These are phyloP conservation scores for Leccinum variicolor DNA, from an alignment of 768 basidiomycete genomes.

Conservation along the genomic window DNA sequence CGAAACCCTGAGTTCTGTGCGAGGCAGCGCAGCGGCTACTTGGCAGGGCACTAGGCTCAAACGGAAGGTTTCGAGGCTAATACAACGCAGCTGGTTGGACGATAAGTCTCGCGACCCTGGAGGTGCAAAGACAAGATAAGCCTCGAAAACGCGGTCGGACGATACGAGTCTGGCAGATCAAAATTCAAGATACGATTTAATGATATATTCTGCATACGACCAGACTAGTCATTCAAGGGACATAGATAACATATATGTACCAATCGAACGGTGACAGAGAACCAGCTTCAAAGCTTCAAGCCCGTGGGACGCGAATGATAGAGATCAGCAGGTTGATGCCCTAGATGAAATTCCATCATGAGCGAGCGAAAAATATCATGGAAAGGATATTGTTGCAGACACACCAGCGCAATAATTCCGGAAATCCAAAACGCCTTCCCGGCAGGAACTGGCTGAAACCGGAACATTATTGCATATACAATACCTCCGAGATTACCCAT, in stretches of 20 bases:
- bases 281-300: not conserved
- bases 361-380: not conserved
- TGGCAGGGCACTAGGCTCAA: not conserved
- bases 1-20: not conserved
- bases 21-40: not conserved
- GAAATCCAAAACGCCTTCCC: constrained; percentile 48
- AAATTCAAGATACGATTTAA: not conserved
- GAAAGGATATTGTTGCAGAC: not conserved
- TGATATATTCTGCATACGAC: not conserved
- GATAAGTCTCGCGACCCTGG: not conserved
- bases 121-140: not conserved
- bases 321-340: constrained; percentile 4
- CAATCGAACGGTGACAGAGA: not conserved
- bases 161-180: not conserved
- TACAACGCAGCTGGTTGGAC: not conserved
- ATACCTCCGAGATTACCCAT: constrained; percentile 45
- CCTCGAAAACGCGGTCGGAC: not conserved
- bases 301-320: constrained; percentile 11
- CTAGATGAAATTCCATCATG: not conserved
- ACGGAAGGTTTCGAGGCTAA: not conserved
- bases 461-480: constrained; percentile 45
- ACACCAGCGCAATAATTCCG: constrained; percentile 39
- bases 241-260: not conserved
- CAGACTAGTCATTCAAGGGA: not conserved
- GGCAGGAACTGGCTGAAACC: constrained; percentile 37